Evolutionary conservation across 441 rosid genomes (phyloP).

Genomic region (Heliophila coronopifolia): DNA sequence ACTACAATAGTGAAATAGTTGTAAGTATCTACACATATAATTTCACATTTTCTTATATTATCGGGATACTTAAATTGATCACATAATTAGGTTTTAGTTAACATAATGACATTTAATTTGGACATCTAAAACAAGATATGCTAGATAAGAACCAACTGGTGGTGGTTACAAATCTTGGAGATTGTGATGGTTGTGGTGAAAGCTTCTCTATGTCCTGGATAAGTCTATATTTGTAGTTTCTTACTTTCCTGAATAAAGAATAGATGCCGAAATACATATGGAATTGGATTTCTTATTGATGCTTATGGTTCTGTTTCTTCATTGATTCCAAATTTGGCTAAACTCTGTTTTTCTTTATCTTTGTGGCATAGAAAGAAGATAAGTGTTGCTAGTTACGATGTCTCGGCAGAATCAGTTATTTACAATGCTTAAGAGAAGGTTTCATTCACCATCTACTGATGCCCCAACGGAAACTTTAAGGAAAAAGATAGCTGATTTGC

Average conservation of each 20-base stretch:
- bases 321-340: background rate
- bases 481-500: slow-evolving; percentile 46
- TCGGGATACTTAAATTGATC: too few species aligned
- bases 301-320: background rate
- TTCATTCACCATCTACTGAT: slow-evolving; percentile 38
- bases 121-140: too few species aligned
- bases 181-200: too few species aligned
- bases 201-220: too few species aligned
- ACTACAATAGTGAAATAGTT: too few species aligned
- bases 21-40: too few species aligned
- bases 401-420: slow-evolving; percentile 34
- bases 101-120: too few species aligned
- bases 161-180: too few species aligned
- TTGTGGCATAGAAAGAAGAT: slow-evolving; percentile 18
- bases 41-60: too few species aligned
- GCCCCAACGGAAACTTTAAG: slow-evolving; percentile 56
- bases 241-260: background rate
- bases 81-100: too few species aligned
- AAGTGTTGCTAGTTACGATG: slow-evolving; percentile 31
- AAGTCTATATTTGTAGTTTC: background rate
- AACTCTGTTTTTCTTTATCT: background rate
- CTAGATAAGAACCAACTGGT: too few species aligned
- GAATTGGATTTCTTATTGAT: background rate
- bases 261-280: background rate
- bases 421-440: slow-evolving; percentile 32